Evolutionary conservation across 148 eudicot species (phyloP), one percentile per base, ranked within the genome.

Genomic region (Chenopodium berlandieri): DNA sequence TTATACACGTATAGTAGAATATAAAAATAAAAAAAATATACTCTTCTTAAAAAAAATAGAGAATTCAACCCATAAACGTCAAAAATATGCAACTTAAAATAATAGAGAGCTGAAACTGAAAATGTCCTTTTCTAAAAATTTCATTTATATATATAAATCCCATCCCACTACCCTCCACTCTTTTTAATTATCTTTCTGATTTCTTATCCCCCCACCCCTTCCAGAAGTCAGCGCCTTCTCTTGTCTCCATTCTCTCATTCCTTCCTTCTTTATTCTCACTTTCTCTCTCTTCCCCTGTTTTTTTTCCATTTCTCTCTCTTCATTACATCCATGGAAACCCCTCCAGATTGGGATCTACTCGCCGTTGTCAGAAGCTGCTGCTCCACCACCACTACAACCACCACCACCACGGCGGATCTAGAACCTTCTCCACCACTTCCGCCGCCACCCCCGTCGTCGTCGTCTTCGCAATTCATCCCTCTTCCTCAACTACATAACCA

Each of bases 341-440:
- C 83, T 68, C 79, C 84, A 73, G 97, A 93, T 78, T 93, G 97
- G 97, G 97, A 91, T 88, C 92, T 93, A 4, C 90, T 89, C 3
- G 97, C 97, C 70, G 95, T 93, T 64, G 97, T 93, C 84, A 79
- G 97, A 80, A 86, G 95, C 85, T 88, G 92, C 87, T 66, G 82
- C 83, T 14, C 87, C 76, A 31, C 91, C 71, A 25, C 95, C 83
- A 7, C 89, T 75, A 25, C 89, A 32, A 4, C 85, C 87, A 23
- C 85, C 0, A 67, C 30, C 66, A 56, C 80, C 56, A 27, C 81
- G 7, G 7, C 65, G 8, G 67, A 66, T 50, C 83, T 10, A 75
- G 47, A 48, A 14, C 37, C 48, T 11, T 17, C 84, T 11, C 80
- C 37, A 0, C 75, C 54, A 14, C 83, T 47, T 17, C 70, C 23